phyloP scores from a whole-genome alignment of 2,329 filamentous ascomycete species.

The Epichloe brachyelytri region DNA sequence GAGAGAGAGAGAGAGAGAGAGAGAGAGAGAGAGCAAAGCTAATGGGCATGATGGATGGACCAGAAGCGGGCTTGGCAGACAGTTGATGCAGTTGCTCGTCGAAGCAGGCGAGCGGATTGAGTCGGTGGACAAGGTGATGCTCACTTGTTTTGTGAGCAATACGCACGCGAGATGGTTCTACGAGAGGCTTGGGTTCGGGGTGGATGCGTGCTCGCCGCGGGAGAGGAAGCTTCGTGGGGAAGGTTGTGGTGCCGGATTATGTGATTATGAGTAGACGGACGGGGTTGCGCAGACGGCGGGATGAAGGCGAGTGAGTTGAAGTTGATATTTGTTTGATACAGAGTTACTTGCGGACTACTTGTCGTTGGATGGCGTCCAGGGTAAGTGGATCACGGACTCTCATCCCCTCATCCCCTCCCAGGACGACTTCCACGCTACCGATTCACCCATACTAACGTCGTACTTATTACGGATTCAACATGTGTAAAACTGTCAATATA shows the following conservation, averaged over 20 bases:
- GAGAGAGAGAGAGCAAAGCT: not conserved
- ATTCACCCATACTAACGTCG: too few species aligned
- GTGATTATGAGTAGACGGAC: constrained; percentile 43
- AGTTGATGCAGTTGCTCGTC: constrained; percentile 45
- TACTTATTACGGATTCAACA: too few species aligned
- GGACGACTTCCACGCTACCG: too few species aligned
- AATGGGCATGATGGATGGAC: not conserved
- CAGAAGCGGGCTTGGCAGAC: constrained; percentile 49
- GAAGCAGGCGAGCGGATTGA: constrained; percentile 39
- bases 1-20: too few species aligned
- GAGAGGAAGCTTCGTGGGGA: constrained; percentile 40
- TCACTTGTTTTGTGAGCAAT: constrained; percentile 60
- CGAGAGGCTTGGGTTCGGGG: constrained; percentile 40
- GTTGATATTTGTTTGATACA: too few species aligned
- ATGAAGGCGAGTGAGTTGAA: not conserved
- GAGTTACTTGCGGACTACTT: too few species aligned
- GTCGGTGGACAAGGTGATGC: constrained; percentile 53
- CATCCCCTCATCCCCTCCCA: too few species aligned
- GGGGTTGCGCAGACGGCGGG: not conserved
- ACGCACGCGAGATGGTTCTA: constrained; percentile 46
- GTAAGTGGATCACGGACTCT: too few species aligned
- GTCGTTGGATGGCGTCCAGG: too few species aligned
- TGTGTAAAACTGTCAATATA: too few species aligned
- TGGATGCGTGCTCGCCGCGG: constrained; percentile 41
- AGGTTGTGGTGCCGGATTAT: constrained; percentile 42